Conservation (phyloP, 2,329 filamentous ascomycete species). For the Thelonectria blattea region DNA sequence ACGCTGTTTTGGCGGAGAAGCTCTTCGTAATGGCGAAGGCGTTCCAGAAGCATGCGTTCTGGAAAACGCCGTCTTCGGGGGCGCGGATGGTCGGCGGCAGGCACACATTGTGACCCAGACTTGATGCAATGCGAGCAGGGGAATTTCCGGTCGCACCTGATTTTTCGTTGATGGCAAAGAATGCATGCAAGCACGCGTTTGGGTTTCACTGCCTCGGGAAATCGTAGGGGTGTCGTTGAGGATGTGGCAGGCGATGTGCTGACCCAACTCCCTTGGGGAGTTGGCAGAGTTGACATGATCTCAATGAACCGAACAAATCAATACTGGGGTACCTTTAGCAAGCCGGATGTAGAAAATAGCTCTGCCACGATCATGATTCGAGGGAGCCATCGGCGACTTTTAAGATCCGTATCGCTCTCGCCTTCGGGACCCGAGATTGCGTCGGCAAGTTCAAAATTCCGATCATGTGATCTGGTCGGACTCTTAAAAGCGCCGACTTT, state of each 20-base stretch:
- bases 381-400: background rate
- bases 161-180: slow-evolving; percentile 68
- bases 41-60: slow-evolving; percentile 64
- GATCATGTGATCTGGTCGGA: background rate
- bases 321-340: too few relatives aligned
- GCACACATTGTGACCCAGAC: slow-evolving; percentile 50
- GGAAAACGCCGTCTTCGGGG: slow-evolving; percentile 53
- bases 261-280: background rate
- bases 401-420: background rate
- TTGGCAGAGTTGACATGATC: background rate
- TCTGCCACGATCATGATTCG: too few relatives aligned
- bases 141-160: slow-evolving; percentile 65
- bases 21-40: slow-evolving; percentile 61
- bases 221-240: background rate
- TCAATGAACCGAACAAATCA: too few relatives aligned
- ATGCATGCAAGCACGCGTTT: slow-evolving; percentile 55
- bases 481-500: background rate
- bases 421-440: background rate
- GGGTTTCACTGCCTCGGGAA: background rate
- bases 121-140: slow-evolving; percentile 63
- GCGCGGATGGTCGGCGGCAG: slow-evolving; percentile 42
- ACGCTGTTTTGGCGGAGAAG: slow-evolving; percentile 62
- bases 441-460: background rate
- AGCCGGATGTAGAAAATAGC: too few relatives aligned
- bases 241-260: background rate